Conservation (phyloP, 805 yeast genomes). For the Priceomyces medius region DNA sequence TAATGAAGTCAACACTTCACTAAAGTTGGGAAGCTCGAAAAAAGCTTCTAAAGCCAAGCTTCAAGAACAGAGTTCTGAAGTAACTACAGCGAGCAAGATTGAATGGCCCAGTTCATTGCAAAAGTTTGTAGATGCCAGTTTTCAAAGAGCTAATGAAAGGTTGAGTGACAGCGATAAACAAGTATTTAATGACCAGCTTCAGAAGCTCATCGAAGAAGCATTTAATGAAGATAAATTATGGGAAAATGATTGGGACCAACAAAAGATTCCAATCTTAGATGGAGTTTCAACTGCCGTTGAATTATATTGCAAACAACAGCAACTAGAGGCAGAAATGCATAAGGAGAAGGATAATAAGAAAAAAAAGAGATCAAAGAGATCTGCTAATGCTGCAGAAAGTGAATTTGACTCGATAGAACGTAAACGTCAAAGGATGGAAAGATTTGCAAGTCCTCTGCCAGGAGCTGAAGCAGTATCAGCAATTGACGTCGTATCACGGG, state of each 20-base stretch:
- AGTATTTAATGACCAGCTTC: constrained; percentile 50
- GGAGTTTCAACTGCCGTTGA: constrained; percentile 10
- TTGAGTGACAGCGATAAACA: constrained; percentile 34
- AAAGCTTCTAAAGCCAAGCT: constrained; percentile 1
- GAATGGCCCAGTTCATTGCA: constrained; percentile 58
- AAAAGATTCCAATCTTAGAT: constrained; percentile 48
- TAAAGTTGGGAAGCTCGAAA: constrained; percentile 7
- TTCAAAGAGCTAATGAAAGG: constrained; percentile 34
- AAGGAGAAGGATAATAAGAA: neutral
- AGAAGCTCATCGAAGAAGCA: constrained; percentile 48
- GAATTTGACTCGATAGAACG: constrained; percentile 31
- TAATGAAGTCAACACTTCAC: constrained; percentile 10
- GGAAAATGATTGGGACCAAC: constrained; percentile 54
- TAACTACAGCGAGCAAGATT: neutral
- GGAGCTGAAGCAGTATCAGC: constrained; percentile 8
- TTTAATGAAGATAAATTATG: constrained; percentile 42
- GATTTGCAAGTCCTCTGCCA: constrained; percentile 40
- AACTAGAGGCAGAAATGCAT: neutral
- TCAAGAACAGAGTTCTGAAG: neutral
- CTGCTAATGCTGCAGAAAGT: neutral
- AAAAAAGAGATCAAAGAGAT: neutral
- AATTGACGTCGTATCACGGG: constrained; percentile 2
- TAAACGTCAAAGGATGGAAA: constrained; percentile 43
- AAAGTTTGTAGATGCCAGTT: constrained; percentile 49
- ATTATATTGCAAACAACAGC: constrained; percentile 11